phyloP scores from a whole-genome alignment of 345 rosid species.

The Trapa incisa region DNA sequence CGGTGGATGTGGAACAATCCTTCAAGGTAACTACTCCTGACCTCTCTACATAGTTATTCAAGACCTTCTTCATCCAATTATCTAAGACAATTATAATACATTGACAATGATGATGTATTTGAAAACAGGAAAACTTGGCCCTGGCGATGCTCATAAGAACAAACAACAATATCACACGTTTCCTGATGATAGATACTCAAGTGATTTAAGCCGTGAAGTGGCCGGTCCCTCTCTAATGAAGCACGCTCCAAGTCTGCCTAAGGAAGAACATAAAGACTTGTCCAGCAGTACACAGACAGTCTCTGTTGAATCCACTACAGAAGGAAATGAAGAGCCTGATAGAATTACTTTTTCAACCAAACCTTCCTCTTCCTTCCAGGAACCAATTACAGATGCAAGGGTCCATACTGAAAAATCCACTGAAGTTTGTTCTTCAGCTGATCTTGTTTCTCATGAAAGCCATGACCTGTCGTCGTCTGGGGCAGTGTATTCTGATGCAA shows the following conservation, averaged over 20 bases:
- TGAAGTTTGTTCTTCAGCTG: conserved; percentile 1
- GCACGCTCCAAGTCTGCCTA: not conserved
- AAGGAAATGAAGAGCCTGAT: not conserved
- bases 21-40: conserved; percentile 9
- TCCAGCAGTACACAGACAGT: conserved; percentile 4
- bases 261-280: not conserved
- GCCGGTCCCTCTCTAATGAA: not conserved
- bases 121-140: not conserved
- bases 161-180: not conserved
- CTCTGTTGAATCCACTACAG: not conserved
- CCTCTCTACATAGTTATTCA: not conserved
- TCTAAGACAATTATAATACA: not conserved
- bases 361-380: not conserved
- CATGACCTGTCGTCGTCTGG: not conserved
- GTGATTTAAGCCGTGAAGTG: not conserved
- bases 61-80: not conserved
- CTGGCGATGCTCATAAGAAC: conserved; percentile 7
- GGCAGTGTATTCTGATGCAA: not conserved
- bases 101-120: not conserved
- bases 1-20: conserved; percentile 14
- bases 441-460: not conserved
- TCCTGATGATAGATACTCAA: not conserved
- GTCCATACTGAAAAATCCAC: not conserved
- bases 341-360: not conserved
- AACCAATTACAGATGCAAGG: not conserved